These are phyloP conservation scores for Polysphondylium violaceum DNA, from an alignment of 78 protist genomes.

Conservation along the genomic window DNA sequence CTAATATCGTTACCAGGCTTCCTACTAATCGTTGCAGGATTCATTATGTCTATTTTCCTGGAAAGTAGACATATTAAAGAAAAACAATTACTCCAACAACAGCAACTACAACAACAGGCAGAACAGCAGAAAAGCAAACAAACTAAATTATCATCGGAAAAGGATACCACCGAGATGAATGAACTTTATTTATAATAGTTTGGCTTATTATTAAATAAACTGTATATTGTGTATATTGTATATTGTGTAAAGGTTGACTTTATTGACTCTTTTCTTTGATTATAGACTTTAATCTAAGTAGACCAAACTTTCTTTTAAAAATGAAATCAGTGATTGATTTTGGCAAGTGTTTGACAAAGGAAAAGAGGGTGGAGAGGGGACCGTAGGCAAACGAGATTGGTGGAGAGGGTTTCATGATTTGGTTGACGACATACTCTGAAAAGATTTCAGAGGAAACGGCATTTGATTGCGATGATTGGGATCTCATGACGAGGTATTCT, in stretches of 20 bases:
- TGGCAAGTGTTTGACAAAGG: slow-evolving; percentile 7
- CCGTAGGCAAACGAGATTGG: slow-evolving; percentile 1
- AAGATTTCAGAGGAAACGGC: neutral
- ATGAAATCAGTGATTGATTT: slow-evolving; percentile 11
- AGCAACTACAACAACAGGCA: too few relatives aligned
- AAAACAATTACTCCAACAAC: too few relatives aligned
- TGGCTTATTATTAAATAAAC: too few relatives aligned
- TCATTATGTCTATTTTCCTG: slow-evolving; percentile 12
- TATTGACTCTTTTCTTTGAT: slow-evolving; percentile 17
- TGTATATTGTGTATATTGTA: too few relatives aligned
- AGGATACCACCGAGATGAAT: too few relatives aligned
- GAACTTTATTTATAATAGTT: too few relatives aligned
- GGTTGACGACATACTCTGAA: neutral
- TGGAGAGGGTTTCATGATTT: neutral
- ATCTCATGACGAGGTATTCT: neutral
- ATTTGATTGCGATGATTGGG: neutral
- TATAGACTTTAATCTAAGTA: slow-evolving; percentile 27
- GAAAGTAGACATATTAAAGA: too few relatives aligned
- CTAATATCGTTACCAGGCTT: slow-evolving; percentile 44
- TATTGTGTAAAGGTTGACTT: too few relatives aligned
- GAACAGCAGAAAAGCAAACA: too few relatives aligned
- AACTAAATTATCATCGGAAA: too few relatives aligned
- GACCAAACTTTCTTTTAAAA: slow-evolving; percentile 22
- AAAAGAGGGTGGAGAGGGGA: neutral
- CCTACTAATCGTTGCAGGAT: slow-evolving; percentile 43